These are phyloP conservation scores for Dillenia turbinata DNA, from an alignment of 164 flowering plant species.

Conservation along the genomic window DNA sequence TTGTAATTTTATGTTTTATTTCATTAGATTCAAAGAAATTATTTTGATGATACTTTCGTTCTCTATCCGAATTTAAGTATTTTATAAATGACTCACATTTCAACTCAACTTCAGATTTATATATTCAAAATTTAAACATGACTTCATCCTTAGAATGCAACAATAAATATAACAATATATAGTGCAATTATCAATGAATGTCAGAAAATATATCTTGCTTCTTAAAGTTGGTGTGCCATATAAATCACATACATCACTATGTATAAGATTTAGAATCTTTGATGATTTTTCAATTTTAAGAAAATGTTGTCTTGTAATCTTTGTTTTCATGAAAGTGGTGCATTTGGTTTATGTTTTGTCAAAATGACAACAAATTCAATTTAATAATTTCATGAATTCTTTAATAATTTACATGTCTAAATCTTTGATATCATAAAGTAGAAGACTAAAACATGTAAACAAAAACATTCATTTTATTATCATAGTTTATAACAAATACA, in stretches of 20 bases:
- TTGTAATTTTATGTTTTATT: neutral
- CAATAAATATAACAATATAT: slow-evolving; percentile 4
- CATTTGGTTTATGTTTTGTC: neutral
- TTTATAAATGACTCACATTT: slow-evolving; percentile 3
- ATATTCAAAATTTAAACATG: neutral
- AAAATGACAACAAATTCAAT: neutral
- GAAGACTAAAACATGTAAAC: neutral
- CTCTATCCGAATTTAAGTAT: slow-evolving; percentile 2
- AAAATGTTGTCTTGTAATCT: neutral
- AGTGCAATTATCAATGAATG: neutral
- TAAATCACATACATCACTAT: slow-evolving; percentile 3
- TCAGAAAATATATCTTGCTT: neutral
- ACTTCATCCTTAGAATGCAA: slow-evolving; percentile 1
- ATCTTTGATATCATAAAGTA: neutral
- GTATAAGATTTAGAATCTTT: neutral
- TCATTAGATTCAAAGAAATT: neutral
- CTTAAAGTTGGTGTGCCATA: neutral
- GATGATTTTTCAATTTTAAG: neutral
- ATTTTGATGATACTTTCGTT: slow-evolving; percentile 1
- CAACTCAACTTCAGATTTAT: neutral
- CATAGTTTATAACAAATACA: neutral
- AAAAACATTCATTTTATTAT: slow-evolving; percentile 2
- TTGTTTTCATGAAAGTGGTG: neutral
- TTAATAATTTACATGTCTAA: neutral
- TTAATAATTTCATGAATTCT: neutral